Base-by-base conservation (phyloP, 2,329 filamentous ascomycete genomes). In the Sarocladiaceae sp. region DNA sequence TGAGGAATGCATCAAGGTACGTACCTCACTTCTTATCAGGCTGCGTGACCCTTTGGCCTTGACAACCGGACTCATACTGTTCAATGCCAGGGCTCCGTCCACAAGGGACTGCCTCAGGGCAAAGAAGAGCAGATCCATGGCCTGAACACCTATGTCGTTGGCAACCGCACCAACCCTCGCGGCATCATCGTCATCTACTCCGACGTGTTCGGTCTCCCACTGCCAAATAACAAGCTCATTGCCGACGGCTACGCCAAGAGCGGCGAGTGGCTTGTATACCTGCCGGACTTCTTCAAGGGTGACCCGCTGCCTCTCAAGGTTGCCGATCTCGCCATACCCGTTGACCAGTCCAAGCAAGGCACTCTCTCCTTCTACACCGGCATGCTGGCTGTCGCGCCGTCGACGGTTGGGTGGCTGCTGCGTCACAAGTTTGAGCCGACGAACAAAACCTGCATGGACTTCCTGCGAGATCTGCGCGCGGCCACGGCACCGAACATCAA, bases 201-300 rank as follows among this genome's bases (percentile, higher is more conserved):
- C 1, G 74, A 78, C 52, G 66, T 67, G 1, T 76, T 78, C 50
- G 74, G 74, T 18, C 74, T 72, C 66, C 59, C 63, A 4, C 67
- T 77, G 41, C 56, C 66, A 31, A 77, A 78, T 55, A 69, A 67
- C 46, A 64, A 70, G 31, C 57, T 74, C 6, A 57, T 78, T 27
- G 73, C 72, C 6, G 74, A 79, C 52, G 54, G 58, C 41, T 76
- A 75, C 50, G 73, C 74, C 15, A 60, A 42, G 29, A 48, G 47
- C 16, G 63, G 51, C 66, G 67, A 51, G 66, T 68, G 6, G 61
- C 60, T 59, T 4, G 73, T 78, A 13, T 70, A 73, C 46, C 50
- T 72, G 19, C 75, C 74, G 0, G 74, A 79, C 47, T 73, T 79
- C 45, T 76, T 77, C 57, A 48, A 55, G 5, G 61, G 61, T 59